phyloP scores from a whole-genome alignment of 2,329 filamentous ascomycete species.

The Xylaria polymorpha region DNA sequence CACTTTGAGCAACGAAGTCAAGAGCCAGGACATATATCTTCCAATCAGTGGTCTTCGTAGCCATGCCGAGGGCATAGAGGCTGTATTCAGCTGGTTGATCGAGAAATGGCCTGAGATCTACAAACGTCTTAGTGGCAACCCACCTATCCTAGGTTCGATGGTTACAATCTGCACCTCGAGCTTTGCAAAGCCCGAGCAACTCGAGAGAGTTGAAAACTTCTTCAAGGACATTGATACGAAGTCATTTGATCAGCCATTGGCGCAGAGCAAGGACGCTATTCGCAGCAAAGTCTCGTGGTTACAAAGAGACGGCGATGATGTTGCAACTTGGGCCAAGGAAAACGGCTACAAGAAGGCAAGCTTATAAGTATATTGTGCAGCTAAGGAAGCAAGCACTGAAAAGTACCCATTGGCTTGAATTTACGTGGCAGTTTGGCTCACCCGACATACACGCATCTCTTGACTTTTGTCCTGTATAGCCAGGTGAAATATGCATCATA shows the following conservation, averaged over 20 bases:
- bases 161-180: conserved; percentile 84
- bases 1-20: conserved; percentile 82
- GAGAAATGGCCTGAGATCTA: conserved; percentile 88
- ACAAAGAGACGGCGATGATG: conserved; percentile 79
- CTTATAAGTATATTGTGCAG: conserved; percentile 34
- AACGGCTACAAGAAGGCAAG: conserved; percentile 64
- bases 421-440: neutral
- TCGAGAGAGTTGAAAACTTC: conserved; percentile 81
- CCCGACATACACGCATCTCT: neutral
- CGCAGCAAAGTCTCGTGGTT: conserved; percentile 87
- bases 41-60: conserved; percentile 82
- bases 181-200: conserved; percentile 81
- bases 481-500: conserved; percentile 10
- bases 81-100: conserved; percentile 85
- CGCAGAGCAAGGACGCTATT: conserved; percentile 89
- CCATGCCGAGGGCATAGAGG: conserved; percentile 81
- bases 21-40: conserved; percentile 94
- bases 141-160: conserved; percentile 86
- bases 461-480: neutral
- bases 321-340: conserved; percentile 71
- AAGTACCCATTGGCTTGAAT: neutral
- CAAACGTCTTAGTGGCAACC: conserved; percentile 84
- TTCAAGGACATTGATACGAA: conserved; percentile 84
- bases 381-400: neutral
- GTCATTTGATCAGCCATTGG: conserved; percentile 86